These are phyloP conservation scores for Phytophthora aleatoria DNA, from an alignment of 352 stramenopile genomes.

Conservation along the genomic window DNA sequence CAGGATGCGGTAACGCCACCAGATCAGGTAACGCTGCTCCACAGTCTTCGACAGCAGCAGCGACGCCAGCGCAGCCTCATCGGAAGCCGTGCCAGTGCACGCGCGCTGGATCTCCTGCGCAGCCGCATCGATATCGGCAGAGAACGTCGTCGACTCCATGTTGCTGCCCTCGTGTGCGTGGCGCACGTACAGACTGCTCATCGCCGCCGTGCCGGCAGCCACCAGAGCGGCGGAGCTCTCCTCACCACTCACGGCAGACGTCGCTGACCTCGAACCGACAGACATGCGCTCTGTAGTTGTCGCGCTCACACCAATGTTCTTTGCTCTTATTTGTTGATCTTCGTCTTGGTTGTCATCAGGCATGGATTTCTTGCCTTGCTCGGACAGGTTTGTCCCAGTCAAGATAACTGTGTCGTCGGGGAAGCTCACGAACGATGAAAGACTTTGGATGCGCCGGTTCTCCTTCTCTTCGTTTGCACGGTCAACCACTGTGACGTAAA, in stretches of 20 bases:
- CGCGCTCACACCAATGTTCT: background rate
- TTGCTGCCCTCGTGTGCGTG: conserved; percentile 22
- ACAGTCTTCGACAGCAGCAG: conserved; percentile 24
- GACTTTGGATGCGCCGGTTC: conserved; percentile 13
- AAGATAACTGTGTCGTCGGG: conserved; percentile 27
- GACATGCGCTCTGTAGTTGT: conserved; percentile 4
- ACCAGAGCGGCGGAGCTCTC: conserved; percentile 9
- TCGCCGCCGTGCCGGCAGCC: conserved; percentile 4
- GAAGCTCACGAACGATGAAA: conserved; percentile 28
- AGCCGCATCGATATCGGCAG: conserved; percentile 42
- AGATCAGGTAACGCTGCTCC: conserved; percentile 34
- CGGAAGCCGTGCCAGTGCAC: conserved; percentile 22
- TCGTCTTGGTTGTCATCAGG: conserved; percentile 2
- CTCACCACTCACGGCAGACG: conserved; percentile 3
- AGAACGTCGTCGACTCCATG: conserved; percentile 35
- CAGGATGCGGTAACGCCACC: conserved; percentile 39
- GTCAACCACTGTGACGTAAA: conserved; percentile 27
- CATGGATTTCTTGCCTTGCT: conserved; percentile 1
- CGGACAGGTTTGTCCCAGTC: conserved; percentile 2
- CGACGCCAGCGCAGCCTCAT: conserved; percentile 25
- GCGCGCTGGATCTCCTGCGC: conserved; percentile 50
- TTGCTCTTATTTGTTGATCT: background rate
- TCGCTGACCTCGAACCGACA: conserved; percentile 6
- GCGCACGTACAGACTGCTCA: conserved; percentile 19
- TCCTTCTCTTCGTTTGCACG: conserved; percentile 21